phyloP scores from a whole-genome alignment of 2,329 filamentous ascomycete species.

The Alternaria sp. region DNA sequence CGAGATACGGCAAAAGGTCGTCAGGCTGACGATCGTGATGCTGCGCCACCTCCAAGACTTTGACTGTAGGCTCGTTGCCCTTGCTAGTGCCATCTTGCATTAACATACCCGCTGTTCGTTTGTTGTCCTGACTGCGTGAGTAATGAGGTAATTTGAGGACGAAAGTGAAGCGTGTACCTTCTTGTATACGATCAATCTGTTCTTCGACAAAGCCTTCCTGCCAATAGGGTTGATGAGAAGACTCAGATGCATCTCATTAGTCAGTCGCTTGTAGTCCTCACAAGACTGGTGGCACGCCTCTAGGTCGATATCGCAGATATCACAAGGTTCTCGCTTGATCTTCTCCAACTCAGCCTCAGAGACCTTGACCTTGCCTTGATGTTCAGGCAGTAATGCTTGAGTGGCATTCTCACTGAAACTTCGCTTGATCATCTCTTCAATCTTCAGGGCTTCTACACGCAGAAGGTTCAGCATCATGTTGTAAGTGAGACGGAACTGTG shows the following conservation, averaged over 20 bases:
- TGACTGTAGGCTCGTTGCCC: slow-evolving; percentile 71
- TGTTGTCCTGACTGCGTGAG: slow-evolving; percentile 65
- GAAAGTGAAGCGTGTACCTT: slow-evolving; percentile 49
- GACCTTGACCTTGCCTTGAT: slow-evolving; percentile 91
- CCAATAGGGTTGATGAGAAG: slow-evolving; percentile 82
- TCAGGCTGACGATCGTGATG: slow-evolving; percentile 75
- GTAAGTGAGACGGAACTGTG: slow-evolving; percentile 96
- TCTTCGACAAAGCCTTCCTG: slow-evolving; percentile 75
- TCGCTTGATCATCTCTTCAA: slow-evolving; percentile 99
- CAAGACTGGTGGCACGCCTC: slow-evolving; percentile 81
- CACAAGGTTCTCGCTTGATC: slow-evolving; percentile 83
- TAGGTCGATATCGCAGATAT: slow-evolving; percentile 80
- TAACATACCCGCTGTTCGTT: slow-evolving; percentile 81
- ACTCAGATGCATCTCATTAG: slow-evolving; percentile 77
- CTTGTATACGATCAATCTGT: slow-evolving; percentile 82
- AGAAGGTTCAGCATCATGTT: slow-evolving; percentile 99
- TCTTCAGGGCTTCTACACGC: slow-evolving; percentile 94
- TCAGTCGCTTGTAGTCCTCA: slow-evolving; percentile 80
- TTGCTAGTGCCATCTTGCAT: slow-evolving; percentile 75
- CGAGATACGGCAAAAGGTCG: slow-evolving; percentile 86
- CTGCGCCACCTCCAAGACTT: slow-evolving; percentile 78
- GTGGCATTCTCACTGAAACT: slow-evolving; percentile 99
- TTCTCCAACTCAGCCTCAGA: slow-evolving; percentile 91
- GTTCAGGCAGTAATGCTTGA: slow-evolving; percentile 89
- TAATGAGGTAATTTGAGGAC: slow-evolving; percentile 19